These are phyloP conservation scores for Echinochloa phyllopogon DNA, from an alignment of 176 grass and related monocot species.

Conservation along the genomic window DNA sequence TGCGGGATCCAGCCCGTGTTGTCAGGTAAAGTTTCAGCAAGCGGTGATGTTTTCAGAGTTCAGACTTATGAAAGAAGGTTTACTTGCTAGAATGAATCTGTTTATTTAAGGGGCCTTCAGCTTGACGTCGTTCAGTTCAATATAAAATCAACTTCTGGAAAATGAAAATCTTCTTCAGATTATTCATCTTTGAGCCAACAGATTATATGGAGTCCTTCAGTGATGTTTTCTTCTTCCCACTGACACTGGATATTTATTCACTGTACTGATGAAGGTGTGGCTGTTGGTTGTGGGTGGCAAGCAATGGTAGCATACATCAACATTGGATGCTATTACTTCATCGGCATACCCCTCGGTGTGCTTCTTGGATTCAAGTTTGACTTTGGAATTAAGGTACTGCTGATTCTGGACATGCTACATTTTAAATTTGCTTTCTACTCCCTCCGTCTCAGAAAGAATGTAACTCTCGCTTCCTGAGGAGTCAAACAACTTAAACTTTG, in stretches of 20 bases:
- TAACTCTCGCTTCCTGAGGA: no score
- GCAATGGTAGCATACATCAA: slow-evolving; percentile 85
- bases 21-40: slow-evolving; percentile 56
- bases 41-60: not conserved
- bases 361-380: slow-evolving; percentile 79
- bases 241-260: not conserved
- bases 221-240: not conserved
- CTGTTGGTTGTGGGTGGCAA: slow-evolving; percentile 93
- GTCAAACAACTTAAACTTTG: no score
- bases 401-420: not conserved
- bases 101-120: not conserved
- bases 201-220: not conserved
- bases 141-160: no score
- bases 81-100: not conserved
- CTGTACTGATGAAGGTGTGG: slow-evolving; percentile 63
- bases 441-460: no score
- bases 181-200: not conserved
- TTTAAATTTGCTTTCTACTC: not conserved
- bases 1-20: slow-evolving; percentile 85
- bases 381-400: slow-evolving; percentile 67
- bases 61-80: not conserved
- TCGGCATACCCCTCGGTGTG: slow-evolving; percentile 68
- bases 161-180: no score
- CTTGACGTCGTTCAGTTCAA: not conserved
- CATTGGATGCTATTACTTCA: slow-evolving; percentile 87